phyloP scores from a whole-genome alignment of 2,329 filamentous ascomycete species.

The Fusarium stilboides region DNA sequence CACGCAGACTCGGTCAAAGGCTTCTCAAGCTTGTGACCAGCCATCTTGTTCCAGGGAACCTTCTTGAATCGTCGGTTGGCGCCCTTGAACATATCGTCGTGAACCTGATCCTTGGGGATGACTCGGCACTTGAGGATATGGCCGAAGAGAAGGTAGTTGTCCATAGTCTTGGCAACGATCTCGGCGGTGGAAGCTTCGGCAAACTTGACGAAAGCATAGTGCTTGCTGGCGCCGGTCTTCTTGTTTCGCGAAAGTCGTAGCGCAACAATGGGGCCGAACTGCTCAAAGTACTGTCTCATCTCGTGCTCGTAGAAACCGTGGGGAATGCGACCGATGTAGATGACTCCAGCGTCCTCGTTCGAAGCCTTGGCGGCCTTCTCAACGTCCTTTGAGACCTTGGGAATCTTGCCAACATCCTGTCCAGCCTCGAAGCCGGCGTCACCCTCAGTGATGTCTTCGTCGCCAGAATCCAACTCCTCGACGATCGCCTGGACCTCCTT shows the following conservation, averaged over 20 bases:
- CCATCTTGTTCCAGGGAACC: slow-evolving; percentile 90
- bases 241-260: slow-evolving; percentile 92
- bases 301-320: slow-evolving; percentile 97
- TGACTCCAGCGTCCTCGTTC: slow-evolving; percentile 77
- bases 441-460: slow-evolving; percentile 58
- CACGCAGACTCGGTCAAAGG: slow-evolving; percentile 83
- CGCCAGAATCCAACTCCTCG: slow-evolving; percentile 61
- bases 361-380: slow-evolving; percentile 60
- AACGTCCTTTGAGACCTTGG: slow-evolving; percentile 62
- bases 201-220: slow-evolving; percentile 97
- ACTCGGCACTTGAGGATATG: slow-evolving; percentile 92
- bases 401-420: slow-evolving; percentile 67
- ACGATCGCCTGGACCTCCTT: slow-evolving; percentile 62
- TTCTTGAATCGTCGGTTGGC: slow-evolving; percentile 92
- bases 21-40: slow-evolving; percentile 80
- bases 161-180: slow-evolving; percentile 95
- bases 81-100: slow-evolving; percentile 88
- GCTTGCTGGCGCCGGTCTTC: slow-evolving; percentile 90
- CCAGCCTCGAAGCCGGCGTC: slow-evolving; percentile 61
- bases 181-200: slow-evolving; percentile 82
- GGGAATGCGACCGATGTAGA: slow-evolving; percentile 92
- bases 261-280: slow-evolving; percentile 86
- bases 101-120: slow-evolving; percentile 82
- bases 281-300: slow-evolving; percentile 92
- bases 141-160: slow-evolving; percentile 96